Conservation (phyloP, 192 early-diverging fungal species). For the Backusella sp. region DNA sequence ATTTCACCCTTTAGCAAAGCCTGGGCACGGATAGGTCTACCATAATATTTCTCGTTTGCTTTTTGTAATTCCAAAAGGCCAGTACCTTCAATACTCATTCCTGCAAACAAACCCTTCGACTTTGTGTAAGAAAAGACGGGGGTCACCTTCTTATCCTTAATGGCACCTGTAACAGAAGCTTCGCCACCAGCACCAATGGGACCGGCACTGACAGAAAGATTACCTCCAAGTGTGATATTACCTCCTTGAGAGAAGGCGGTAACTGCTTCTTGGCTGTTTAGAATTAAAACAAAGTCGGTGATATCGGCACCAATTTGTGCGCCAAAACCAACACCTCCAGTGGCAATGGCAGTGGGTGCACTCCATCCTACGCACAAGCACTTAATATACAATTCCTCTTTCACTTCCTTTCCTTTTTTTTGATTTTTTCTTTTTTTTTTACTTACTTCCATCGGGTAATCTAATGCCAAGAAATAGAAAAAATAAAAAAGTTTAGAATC, state of each 20-base stretch:
- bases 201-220: constrained; percentile 52
- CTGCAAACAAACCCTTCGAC: constrained; percentile 88
- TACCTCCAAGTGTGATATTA: constrained; percentile 87
- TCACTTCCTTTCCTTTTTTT: constrained; percentile 46
- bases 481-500: not conserved
- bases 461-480: constrained; percentile 3
- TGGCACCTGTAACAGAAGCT: constrained; percentile 40
- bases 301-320: constrained; percentile 87
- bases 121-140: constrained; percentile 88
- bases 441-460: constrained; percentile 62
- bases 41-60: constrained; percentile 81
- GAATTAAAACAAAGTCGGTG: constrained; percentile 91
- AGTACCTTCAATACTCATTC: constrained; percentile 78
- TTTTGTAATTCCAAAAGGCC: constrained; percentile 81
- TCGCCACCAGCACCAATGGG: constrained; percentile 53
- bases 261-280: constrained; percentile 84
- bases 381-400: no score
- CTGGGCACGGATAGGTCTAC: constrained; percentile 65
- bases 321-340: constrained; percentile 84
- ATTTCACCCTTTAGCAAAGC: constrained; percentile 76
- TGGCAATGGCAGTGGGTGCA: constrained; percentile 84
- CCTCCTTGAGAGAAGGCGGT: constrained; percentile 83
- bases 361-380: constrained; percentile 59
- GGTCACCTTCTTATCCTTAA: constrained; percentile 53
- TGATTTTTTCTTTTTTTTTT: constrained; percentile 4